phyloP scores from a whole-genome alignment of 2,329 filamentous ascomycete species.

The Rachicladosporium sp. region DNA sequence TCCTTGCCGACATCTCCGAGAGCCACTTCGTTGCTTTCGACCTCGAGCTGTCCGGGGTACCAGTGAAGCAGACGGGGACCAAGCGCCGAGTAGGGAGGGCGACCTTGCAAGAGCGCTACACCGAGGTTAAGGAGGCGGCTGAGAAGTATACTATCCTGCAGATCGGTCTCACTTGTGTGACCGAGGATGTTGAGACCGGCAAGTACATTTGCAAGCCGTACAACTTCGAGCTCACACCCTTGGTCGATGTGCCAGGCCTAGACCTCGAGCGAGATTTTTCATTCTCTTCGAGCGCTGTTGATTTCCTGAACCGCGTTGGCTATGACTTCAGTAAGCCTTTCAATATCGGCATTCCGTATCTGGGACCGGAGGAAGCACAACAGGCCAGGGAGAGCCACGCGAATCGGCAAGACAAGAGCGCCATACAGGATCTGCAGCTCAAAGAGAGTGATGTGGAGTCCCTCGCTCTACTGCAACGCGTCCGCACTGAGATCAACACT shows the following conservation, averaged over 20 bases:
- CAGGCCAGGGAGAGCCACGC: constrained; percentile 33
- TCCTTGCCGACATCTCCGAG: constrained; percentile 4
- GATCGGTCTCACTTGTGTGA: constrained; percentile 54
- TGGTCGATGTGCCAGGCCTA: constrained; percentile 38
- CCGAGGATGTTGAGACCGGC: constrained; percentile 42
- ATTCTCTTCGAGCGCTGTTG: constrained; percentile 46
- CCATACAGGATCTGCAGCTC: constrained; percentile 35
- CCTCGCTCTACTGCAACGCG: constrained; percentile 38
- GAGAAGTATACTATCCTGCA: constrained; percentile 54
- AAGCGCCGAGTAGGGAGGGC: constrained; percentile 22
- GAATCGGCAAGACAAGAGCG: constrained; percentile 30
- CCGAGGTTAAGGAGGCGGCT: constrained; percentile 47
- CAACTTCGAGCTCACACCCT: constrained; percentile 51
- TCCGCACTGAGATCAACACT: constrained; percentile 32
- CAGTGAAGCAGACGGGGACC: constrained; percentile 26
- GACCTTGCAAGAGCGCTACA: constrained; percentile 48
- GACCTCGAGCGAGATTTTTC: constrained; percentile 41
- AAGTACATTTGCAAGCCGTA: constrained; percentile 50
- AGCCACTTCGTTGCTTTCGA: constrained; percentile 3
- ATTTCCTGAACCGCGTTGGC: constrained; percentile 47
- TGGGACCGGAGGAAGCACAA: constrained; percentile 47
- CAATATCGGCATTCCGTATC: constrained; percentile 46
- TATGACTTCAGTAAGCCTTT: constrained; percentile 49
- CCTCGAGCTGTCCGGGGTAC: constrained; percentile 51
- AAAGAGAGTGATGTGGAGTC: constrained; percentile 41